phyloP scores from a whole-genome alignment of 2,329 filamentous ascomycete species.

The Paecilomyces fulvus region DNA sequence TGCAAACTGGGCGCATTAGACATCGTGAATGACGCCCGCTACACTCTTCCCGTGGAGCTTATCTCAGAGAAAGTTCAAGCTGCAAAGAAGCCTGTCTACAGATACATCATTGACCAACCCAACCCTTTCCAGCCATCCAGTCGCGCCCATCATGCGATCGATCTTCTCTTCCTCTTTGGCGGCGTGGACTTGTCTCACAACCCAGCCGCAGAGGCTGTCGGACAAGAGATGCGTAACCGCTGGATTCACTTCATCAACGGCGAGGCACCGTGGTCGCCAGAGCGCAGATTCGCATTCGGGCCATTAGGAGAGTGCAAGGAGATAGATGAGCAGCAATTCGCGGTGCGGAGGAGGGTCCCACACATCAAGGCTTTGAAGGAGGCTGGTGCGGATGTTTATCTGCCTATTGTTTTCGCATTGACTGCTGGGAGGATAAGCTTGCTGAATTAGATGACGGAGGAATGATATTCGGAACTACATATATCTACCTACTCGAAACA shows the following conservation, averaged over 20 bases:
- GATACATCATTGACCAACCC: slow-evolving; percentile 37
- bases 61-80: slow-evolving; percentile 18
- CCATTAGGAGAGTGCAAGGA: slow-evolving; percentile 29
- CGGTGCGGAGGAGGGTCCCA: slow-evolving; percentile 22
- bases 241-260: slow-evolving; percentile 35
- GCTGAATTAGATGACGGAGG: slow-evolving; percentile 20
- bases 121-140: slow-evolving; percentile 43
- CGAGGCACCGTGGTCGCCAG: slow-evolving; percentile 27
- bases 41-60: slow-evolving; percentile 21
- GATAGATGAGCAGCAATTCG: slow-evolving; percentile 24
- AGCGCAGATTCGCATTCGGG: slow-evolving; percentile 30
- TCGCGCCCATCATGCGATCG: slow-evolving; percentile 41
- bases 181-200: slow-evolving; percentile 31
- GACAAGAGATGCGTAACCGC: slow-evolving; percentile 29
- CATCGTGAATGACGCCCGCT: slow-evolving; percentile 23
- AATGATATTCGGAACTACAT: neutral
- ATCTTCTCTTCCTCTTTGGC: slow-evolving; percentile 39
- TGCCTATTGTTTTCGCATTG: slow-evolving; percentile 22
- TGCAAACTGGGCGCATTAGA: slow-evolving; percentile 34
- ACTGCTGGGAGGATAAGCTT: slow-evolving; percentile 37
- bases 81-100: slow-evolving; percentile 24
- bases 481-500: no score
- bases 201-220: slow-evolving; percentile 23
- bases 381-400: slow-evolving; percentile 20
- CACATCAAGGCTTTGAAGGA: slow-evolving; percentile 22